phyloP scores from a whole-genome alignment of 2,329 filamentous ascomycete species.

The Rhexocercosporidium sp. region DNA sequence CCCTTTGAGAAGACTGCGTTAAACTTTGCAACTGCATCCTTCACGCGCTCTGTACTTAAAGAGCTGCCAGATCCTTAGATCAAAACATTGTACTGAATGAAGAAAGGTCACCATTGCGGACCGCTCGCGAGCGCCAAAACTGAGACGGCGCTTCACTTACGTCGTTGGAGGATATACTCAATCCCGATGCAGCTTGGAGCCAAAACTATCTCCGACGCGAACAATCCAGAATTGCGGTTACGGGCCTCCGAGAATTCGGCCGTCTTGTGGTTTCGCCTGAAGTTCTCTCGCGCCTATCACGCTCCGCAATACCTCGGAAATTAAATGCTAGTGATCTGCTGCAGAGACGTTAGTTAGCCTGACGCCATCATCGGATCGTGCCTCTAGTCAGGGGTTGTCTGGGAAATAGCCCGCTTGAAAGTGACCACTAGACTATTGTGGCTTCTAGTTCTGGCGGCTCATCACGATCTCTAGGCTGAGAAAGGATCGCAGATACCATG shows the following conservation, averaged over 20 bases:
- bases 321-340: background rate
- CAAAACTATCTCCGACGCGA: background rate
- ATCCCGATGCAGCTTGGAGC: background rate
- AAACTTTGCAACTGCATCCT: background rate
- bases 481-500: background rate
- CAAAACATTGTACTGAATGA: constrained; percentile 1
- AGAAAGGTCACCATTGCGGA: background rate
- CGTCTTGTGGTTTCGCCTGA: background rate
- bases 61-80: background rate
- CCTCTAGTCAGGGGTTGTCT: background rate
- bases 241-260: background rate
- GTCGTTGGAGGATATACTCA: background rate
- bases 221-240: background rate
- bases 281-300: background rate
- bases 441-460: background rate
- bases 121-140: background rate
- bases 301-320: background rate
- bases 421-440: background rate
- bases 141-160: constrained; percentile 3
- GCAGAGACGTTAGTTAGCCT: constrained; percentile 8
- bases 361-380: constrained; percentile 3
- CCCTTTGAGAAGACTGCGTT: background rate
- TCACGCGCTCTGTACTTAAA: background rate
- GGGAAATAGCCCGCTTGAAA: background rate
- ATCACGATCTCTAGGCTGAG: background rate